These are phyloP conservation scores for Hydnomerulius pinastri DNA, from an alignment of 768 basidiomycete species.

Conservation along the genomic window DNA sequence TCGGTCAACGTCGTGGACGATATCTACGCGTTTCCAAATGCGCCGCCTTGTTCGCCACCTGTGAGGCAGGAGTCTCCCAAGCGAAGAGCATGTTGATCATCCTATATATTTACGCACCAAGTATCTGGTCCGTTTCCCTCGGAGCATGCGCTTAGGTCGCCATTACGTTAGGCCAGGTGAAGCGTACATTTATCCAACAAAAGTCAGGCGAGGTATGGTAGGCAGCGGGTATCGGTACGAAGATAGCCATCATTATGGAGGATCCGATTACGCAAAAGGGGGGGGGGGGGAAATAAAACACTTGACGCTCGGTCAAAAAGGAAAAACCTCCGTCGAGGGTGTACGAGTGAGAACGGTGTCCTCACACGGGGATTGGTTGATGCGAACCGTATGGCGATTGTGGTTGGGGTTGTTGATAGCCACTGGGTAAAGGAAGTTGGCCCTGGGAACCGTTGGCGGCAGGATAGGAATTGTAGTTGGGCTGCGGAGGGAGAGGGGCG, in stretches of 20 bases:
- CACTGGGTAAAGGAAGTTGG: slow-evolving; percentile 7
- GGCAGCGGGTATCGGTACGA: not conserved
- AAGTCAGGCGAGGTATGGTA: not conserved
- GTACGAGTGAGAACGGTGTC: not conserved
- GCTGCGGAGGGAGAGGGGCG: slow-evolving; percentile 14
- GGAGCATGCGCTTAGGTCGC: not conserved
- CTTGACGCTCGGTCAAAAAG: too few relatives aligned
- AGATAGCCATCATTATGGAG: not conserved
- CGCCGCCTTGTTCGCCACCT: too few relatives aligned
- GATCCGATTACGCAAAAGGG: not conserved
- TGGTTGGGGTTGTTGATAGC: slow-evolving; percentile 10
- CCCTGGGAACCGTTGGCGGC: slow-evolving; percentile 5
- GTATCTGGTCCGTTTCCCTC: not conserved
- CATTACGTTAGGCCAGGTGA: not conserved
- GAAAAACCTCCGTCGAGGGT: not conserved
- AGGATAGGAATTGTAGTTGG: slow-evolving; percentile 19
- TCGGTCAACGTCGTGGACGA: too few relatives aligned
- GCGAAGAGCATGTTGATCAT: too few relatives aligned
- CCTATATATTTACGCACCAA: not conserved
- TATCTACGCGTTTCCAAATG: too few relatives aligned
- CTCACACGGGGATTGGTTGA: slow-evolving; percentile 1
- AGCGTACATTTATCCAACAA: not conserved
- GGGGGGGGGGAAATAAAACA: not conserved
- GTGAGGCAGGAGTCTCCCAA: too few relatives aligned
- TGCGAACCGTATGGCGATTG: slow-evolving; percentile 1